Base-by-base conservation (phyloP, 306 rosid species). In the Glycine soja region DNA sequence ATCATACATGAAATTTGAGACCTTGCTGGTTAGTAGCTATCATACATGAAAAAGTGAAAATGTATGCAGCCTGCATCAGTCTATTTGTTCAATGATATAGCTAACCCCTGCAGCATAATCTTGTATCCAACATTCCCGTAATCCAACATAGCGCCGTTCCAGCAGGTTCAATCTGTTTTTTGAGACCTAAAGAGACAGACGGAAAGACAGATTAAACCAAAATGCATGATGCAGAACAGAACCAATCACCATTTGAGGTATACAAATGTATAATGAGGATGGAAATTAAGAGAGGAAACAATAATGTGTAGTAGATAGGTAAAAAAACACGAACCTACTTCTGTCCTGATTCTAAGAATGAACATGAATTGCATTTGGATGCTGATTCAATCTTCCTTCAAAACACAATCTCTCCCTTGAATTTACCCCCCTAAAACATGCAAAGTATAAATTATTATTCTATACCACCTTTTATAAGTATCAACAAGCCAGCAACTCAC, bases 341-440 rank as follows among this genome's bases (percentile, higher is more conserved):
- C 52, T 3, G 6, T 40, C 38, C 16, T 66, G 6, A 40, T 38
- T 65, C 30, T 38, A 8, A 30, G 34, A 66, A 47, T 69, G 58
- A 48, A 71, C 30, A 51, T 50, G 30, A 34, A 48, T 51, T 71
- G 59, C 34, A 3, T n/a, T 14, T 30, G 46, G 43, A 47, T 34
- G 12, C 48, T 4, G 46, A n/a, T 72, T 69, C 63, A 72, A 72
- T 34, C 46, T 52, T 72, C 34, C 50, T 34, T 34, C 63, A 34
- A 52, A 52, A 52, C 6, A 9, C 4, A 51, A 47, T 47, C 12
- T n/a, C 47, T 34, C 45, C 63, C 47, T 36, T 72, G 46, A 51
- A 43, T 8, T 66, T 36, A 7, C 7, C 14, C 11, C 59, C 7
- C 14, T n/a, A n/a, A 40, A 67, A 64, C 40, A 15, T 43, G 14